Conservation (phyloP, 768 basidiomycete genomes). For the Filobasidium floriforme region DNA sequence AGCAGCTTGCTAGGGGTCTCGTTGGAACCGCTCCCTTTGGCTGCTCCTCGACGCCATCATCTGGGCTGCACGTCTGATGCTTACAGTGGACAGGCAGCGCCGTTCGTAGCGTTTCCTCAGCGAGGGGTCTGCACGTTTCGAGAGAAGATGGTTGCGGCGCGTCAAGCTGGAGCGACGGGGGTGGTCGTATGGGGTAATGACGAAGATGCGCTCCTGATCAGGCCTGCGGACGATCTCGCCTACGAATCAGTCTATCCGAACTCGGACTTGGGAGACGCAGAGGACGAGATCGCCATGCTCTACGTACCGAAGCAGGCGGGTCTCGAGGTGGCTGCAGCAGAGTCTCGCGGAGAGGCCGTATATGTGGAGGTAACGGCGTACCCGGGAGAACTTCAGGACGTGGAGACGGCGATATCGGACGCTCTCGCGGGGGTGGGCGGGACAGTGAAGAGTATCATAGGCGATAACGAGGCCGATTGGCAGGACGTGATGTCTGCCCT, state of each 20-base stretch:
- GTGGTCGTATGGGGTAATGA: slow-evolving; percentile 57
- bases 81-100: background rate
- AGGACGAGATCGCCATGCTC: background rate
- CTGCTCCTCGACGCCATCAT: slow-evolving; percentile 18
- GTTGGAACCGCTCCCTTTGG: slow-evolving; percentile 5
- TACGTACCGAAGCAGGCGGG: slow-evolving; percentile 9
- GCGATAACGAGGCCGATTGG: too few relatives aligned
- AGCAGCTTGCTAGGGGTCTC: slow-evolving; percentile 4
- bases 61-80: slow-evolving; percentile 6
- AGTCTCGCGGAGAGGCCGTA: background rate
- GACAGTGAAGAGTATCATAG: too few relatives aligned
- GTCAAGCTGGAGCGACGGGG: slow-evolving; percentile 64
- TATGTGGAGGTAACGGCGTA: background rate
- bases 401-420: background rate
- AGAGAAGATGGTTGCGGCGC: slow-evolving; percentile 67
- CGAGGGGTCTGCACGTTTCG: slow-evolving; percentile 84
- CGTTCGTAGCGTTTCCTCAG: slow-evolving; percentile 52
- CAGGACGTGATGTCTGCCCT: too few relatives aligned
- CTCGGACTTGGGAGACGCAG: background rate
- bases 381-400: background rate
- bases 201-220: slow-evolving; percentile 27
- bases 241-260: background rate
- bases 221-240: slow-evolving; percentile 30
- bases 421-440: background rate
- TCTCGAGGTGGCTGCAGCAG: background rate